These are phyloP conservation scores for Bimuria novae-zelandiae DNA, from an alignment of 2,329 filamentous ascomycete species.

Conservation along the genomic window DNA sequence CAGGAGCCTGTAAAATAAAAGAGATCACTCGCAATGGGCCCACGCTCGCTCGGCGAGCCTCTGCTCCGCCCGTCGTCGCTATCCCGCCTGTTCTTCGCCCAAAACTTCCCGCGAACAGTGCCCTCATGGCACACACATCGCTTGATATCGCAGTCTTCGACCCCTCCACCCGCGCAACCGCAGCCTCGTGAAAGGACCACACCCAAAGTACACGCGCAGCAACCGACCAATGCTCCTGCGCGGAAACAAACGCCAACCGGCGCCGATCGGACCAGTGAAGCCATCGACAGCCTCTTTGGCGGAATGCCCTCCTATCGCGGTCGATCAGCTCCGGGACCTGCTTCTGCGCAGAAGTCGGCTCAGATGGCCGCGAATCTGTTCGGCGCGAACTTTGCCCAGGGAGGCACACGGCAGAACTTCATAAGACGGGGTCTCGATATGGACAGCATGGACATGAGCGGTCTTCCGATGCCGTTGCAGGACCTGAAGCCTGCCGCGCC, in stretches of 20 bases:
- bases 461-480: constrained; percentile 8
- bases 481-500: constrained; percentile 9
- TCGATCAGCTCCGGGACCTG: not conserved
- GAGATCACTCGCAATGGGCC: constrained; percentile 26
- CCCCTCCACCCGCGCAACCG: constrained; percentile 17
- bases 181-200: constrained; percentile 8
- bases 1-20: not conserved
- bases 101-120: constrained; percentile 11
- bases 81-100: constrained; percentile 21
- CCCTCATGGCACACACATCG: constrained; percentile 23
- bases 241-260: constrained; percentile 6
- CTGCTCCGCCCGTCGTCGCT: constrained; percentile 37
- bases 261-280: constrained; percentile 15
- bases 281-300: constrained; percentile 33
- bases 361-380: constrained; percentile 20
- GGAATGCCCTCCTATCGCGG: constrained; percentile 7
- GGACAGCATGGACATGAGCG: constrained; percentile 24
- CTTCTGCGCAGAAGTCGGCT: not conserved
- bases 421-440: constrained; percentile 16
- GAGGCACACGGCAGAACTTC: not conserved
- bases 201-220: not conserved
- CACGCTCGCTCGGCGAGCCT: constrained; percentile 37
- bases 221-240: constrained; percentile 1
- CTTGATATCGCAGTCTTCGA: constrained; percentile 12
- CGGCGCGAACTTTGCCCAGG: constrained; percentile 23